Base-by-base conservation (phyloP, 2,329 filamentous ascomycete species). In the Microcera coccophila region DNA sequence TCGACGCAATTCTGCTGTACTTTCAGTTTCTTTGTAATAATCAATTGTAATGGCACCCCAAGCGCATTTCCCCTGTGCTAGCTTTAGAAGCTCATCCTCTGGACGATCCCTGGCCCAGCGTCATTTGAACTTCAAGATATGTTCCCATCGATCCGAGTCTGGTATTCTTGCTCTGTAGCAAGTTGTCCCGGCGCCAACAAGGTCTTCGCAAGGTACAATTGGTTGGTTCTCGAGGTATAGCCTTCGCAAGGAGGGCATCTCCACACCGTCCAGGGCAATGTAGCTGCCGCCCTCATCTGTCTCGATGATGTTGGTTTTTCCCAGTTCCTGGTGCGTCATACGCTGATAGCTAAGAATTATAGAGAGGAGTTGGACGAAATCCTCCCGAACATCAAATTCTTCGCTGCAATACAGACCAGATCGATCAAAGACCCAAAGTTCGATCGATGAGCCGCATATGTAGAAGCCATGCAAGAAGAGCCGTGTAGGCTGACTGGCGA, bases 351-450 rank as follows among this genome's bases (percentile, higher is more conserved):
- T 54, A 24, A 55, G 48, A 39, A 63, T 42, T 31, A 60, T 41
- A 19, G 52, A 52, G 17, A 65, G 47, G 39, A 66, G 59, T 36
- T 50, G 47, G n/a, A 38, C 18, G 16, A 57, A 57, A 20, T 65
- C 53, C 45, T 58, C 47, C 21, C 35, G 52, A 38, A 63, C 33
- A 50, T 67, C 50, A 33, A 66, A 57, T 35, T 50, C 7, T 5
- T 62, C 50, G 45, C 58, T 59, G 26, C 55, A 59, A 43, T 65
- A 67, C 36, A 60, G 37, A 21, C 65, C 63, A 39, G 62, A 64
- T 45, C 65, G 55, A 52, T 67, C 64, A 53, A 68, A 67, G 31
- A 63, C 53, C 62, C 61, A 67, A 31, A 64, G 42, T 44, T 67
- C 62, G 3, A 65, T 47, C 12, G 55, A 33, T 19, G 58, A 57